phyloP scores from a whole-genome alignment of 2,329 filamentous ascomycete genomes.

The Trichoderma koningii region DNA sequence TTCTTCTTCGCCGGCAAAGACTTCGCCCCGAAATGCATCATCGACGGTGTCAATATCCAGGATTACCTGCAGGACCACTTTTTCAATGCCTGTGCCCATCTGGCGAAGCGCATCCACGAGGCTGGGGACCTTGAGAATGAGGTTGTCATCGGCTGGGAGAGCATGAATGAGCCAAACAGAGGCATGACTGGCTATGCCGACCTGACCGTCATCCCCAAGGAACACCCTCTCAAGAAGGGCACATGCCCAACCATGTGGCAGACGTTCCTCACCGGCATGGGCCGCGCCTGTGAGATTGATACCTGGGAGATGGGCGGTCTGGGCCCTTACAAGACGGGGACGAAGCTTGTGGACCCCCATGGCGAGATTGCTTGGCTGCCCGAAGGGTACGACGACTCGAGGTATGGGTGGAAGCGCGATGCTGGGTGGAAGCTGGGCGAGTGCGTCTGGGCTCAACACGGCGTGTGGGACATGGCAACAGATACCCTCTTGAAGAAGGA shows the following conservation, averaged over 20 bases:
- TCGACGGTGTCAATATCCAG: slow-evolving; percentile 93
- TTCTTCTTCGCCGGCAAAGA: slow-evolving; percentile 88
- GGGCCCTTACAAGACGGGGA: slow-evolving; percentile 87
- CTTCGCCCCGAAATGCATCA: slow-evolving; percentile 94
- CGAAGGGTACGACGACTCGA: slow-evolving; percentile 77
- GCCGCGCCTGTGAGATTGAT: slow-evolving; percentile 83
- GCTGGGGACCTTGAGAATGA: slow-evolving; percentile 86
- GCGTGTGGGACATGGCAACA: slow-evolving; percentile 82
- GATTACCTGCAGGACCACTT: slow-evolving; percentile 92
- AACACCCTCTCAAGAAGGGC: slow-evolving; percentile 89
- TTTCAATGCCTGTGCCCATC: slow-evolving; percentile 73
- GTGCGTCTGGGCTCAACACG: slow-evolving; percentile 96
- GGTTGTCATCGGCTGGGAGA: slow-evolving; percentile 93
- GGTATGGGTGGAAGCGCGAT: slow-evolving; percentile 89
- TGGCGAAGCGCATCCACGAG: slow-evolving; percentile 83
- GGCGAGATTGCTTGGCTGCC: slow-evolving; percentile 85
- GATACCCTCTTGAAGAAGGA: slow-evolving; percentile 79
- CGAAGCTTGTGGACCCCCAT: slow-evolving; percentile 80
- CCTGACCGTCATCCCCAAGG: slow-evolving; percentile 75
- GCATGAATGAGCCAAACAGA: slow-evolving; percentile 89
- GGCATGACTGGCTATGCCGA: slow-evolving; percentile 84
- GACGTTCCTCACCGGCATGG: slow-evolving; percentile 86
- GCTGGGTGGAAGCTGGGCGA: slow-evolving; percentile 89
- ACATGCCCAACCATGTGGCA: slow-evolving; percentile 95
- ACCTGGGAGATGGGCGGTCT: slow-evolving; percentile 93